phyloP scores from a whole-genome alignment of 371 early-diverging fungal species.

The Mortierella sp. region DNA sequence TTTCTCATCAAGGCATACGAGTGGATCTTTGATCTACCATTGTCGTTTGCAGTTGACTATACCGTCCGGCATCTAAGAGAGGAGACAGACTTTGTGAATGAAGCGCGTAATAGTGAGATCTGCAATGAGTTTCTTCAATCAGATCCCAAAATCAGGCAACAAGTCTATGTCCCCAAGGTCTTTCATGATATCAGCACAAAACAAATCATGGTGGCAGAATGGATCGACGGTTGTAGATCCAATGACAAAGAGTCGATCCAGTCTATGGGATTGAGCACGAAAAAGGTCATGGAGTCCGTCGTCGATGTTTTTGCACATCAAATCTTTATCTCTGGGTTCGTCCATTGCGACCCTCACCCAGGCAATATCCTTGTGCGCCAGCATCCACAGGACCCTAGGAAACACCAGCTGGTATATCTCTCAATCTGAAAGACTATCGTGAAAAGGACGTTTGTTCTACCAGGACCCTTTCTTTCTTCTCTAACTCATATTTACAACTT shows the following conservation, averaged over 20 bases:
- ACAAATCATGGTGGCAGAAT: constrained; percentile 87
- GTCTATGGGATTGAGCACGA: constrained; percentile 52
- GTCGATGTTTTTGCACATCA: constrained; percentile 90
- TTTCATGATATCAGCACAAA: constrained; percentile 78
- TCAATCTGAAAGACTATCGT: too few relatives aligned
- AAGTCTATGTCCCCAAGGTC: constrained; percentile 84
- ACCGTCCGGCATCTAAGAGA: constrained; percentile 80
- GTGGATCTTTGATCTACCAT: constrained; percentile 83
- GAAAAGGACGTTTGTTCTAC: too few relatives aligned
- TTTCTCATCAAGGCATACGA: constrained; percentile 72
- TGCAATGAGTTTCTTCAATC: constrained; percentile 66
- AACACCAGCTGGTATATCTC: constrained; percentile 55
- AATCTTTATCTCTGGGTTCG: constrained; percentile 89
- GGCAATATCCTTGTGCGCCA: constrained; percentile 89
- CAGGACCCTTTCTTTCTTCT: too few relatives aligned
- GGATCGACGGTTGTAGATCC: constrained; percentile 81
- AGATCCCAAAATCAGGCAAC: constrained; percentile 61
- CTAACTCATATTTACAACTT: too few relatives aligned
- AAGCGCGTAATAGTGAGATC: constrained; percentile 83
- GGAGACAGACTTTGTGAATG: constrained; percentile 88
- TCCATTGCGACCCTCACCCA: constrained; percentile 92
- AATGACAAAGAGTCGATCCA: constrained; percentile 63
- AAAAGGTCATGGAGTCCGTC: constrained; percentile 77
- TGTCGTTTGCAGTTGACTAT: constrained; percentile 85
- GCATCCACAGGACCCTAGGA: constrained; percentile 64